Evolutionary conservation across 2,329 filamentous ascomycete genomes (phyloP).

Genomic region (Tolypocladium capitatum): DNA sequence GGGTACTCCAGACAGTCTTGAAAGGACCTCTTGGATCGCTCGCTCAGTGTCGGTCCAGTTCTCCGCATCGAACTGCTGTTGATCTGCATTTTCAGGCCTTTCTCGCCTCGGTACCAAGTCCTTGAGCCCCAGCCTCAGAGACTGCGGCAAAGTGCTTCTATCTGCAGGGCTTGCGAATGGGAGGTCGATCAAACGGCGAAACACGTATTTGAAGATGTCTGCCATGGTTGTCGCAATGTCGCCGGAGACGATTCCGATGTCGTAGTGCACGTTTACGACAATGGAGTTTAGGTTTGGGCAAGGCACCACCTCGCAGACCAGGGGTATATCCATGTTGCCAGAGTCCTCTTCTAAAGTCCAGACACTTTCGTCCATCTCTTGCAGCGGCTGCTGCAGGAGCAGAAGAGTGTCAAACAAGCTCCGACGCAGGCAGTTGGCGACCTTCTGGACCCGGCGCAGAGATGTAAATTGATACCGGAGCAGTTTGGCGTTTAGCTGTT

Average conservation of each 20-base stretch:
- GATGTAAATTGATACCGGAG: conserved; percentile 63
- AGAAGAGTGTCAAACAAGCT: conserved; percentile 70
- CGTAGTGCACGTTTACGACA: conserved; percentile 48
- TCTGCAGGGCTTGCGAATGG: conserved; percentile 13
- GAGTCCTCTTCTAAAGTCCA: conserved; percentile 45
- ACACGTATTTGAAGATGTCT: conserved; percentile 17
- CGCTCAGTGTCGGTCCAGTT: conserved; percentile 39
- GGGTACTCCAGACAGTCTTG: conserved; percentile 41
- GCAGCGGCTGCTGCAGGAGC: conserved; percentile 56
- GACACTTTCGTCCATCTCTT: conserved; percentile 38
- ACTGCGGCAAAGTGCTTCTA: conserved; percentile 10
- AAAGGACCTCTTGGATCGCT: conserved; percentile 41
- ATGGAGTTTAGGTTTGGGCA: conserved; percentile 37
- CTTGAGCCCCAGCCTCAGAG: conserved; percentile 7
- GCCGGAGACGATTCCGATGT: conserved; percentile 26
- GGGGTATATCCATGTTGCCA: conserved; percentile 58
- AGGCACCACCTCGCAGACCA: conserved; percentile 65
- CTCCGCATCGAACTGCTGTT: conserved; percentile 8
- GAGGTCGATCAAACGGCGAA: conserved; percentile 12
- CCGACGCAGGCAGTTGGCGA: conserved; percentile 24
- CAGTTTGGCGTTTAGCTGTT: conserved; percentile 46
- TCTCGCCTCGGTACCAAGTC: conserved; percentile 10
- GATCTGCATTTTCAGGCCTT: conserved; percentile 4
- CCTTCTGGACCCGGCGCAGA: conserved; percentile 55
- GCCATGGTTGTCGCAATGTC: conserved; percentile 15